Percentiles rank a stretch among this genome's conserved stretches.
phyloP scores from a whole-genome alignment of 768 basidiomycete species.

The Auriscalpium orientale region DNA sequence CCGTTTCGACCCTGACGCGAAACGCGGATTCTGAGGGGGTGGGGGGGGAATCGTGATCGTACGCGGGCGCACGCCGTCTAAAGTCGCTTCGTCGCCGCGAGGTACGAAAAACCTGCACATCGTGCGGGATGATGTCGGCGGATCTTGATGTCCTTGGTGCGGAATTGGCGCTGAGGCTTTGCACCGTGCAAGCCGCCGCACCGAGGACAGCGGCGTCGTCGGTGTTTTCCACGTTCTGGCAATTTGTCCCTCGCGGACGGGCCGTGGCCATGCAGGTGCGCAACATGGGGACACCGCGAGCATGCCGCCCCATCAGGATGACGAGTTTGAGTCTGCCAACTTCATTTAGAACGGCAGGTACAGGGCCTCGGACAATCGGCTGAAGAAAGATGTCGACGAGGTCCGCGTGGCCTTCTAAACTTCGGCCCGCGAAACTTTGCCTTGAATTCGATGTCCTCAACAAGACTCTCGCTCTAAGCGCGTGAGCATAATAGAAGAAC shows the following conservation, averaged over 20 bases:
- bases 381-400: slow-evolving; percentile 53
- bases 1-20: slow-evolving; percentile 72
- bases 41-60: too few relatives aligned
- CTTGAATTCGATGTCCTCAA: slow-evolving; percentile 87
- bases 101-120: slow-evolving; percentile 74
- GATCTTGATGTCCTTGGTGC: slow-evolving; percentile 92
- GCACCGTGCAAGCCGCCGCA: slow-evolving; percentile 91
- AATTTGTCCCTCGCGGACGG: slow-evolving; percentile 83
- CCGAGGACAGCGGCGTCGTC: slow-evolving; percentile 94
- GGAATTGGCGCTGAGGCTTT: slow-evolving; percentile 80
- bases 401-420: slow-evolving; percentile 70
- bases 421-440: slow-evolving; percentile 63
- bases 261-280: slow-evolving; percentile 71
- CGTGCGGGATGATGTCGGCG: slow-evolving; percentile 61
- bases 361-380: slow-evolving; percentile 73
- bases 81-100: slow-evolving; percentile 49
- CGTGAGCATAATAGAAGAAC: neutral
- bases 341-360: too few relatives aligned
- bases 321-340: slow-evolving; percentile 81
- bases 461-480: slow-evolving; percentile 73
- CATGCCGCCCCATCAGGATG: slow-evolving; percentile 87
- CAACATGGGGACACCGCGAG: slow-evolving; percentile 83
- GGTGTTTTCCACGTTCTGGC: slow-evolving; percentile 95
- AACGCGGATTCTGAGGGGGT: too few relatives aligned
- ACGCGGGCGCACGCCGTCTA: slow-evolving; percentile 36